Evolutionary conservation across 2,329 filamentous ascomycete species (phyloP).

Genomic region (Penicillium sp.): DNA sequence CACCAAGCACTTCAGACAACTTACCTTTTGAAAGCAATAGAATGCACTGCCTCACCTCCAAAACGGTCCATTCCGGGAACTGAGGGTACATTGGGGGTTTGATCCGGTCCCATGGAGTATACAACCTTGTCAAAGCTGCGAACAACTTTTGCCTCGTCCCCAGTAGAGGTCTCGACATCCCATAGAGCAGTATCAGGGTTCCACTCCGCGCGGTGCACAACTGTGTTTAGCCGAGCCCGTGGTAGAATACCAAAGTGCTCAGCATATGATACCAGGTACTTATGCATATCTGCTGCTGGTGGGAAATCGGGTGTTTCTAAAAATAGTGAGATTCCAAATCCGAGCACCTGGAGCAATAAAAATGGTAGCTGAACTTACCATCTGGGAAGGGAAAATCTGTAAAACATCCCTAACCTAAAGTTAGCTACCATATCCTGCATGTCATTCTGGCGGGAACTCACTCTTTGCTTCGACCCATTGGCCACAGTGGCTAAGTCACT

Average conservation of each 20-base stretch:
- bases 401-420: background rate
- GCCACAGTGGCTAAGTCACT: background rate
- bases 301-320: background rate
- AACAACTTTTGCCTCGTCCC: background rate
- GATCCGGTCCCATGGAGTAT: background rate
- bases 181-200: background rate
- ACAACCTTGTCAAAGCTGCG: background rate
- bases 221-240: background rate
- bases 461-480: background rate
- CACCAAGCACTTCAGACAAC: background rate
- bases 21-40: background rate
- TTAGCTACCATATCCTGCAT: background rate
- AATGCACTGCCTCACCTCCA: background rate
- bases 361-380: background rate
- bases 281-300: background rate
- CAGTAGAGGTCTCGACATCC: background rate
- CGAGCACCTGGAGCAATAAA: background rate
- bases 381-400: background rate
- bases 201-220: background rate
- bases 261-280: background rate
- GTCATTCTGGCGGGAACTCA: background rate
- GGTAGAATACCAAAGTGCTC: background rate
- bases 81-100: background rate
- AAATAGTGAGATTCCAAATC: background rate
- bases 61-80: background rate